These are phyloP conservation scores for Aspergillus sp. DNA, from an alignment of 2,329 filamentous ascomycete genomes.

Conservation along the genomic window DNA sequence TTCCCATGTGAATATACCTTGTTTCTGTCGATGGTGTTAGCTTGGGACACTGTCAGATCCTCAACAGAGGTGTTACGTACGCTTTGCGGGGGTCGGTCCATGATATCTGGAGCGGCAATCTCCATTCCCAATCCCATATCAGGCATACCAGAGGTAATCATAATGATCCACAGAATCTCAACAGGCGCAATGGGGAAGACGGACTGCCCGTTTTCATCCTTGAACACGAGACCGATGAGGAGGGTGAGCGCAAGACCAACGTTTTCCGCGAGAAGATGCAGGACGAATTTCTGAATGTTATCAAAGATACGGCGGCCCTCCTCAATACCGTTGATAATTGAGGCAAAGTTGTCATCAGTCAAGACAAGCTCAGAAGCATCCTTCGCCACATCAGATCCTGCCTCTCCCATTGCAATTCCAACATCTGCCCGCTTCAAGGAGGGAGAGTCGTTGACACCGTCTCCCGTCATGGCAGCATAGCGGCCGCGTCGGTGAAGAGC, in stretches of 20 bases:
- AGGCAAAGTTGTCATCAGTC: slow-evolving; percentile 85
- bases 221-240: slow-evolving; percentile 80
- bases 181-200: slow-evolving; percentile 86
- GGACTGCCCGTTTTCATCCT: slow-evolving; percentile 71
- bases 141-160: slow-evolving; percentile 85
- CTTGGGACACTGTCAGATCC: neutral
- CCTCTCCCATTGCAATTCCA: slow-evolving; percentile 83
- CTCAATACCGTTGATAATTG: slow-evolving; percentile 80
- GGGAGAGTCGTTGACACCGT: slow-evolving; percentile 86
- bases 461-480: slow-evolving; percentile 87
- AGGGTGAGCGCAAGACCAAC: slow-evolving; percentile 82
- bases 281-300: slow-evolving; percentile 86
- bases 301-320: slow-evolving; percentile 86
- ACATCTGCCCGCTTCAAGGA: slow-evolving; percentile 82
- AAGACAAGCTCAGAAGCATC: slow-evolving; percentile 67
- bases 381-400: slow-evolving; percentile 83
- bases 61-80: slow-evolving; percentile 24
- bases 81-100: slow-evolving; percentile 76
- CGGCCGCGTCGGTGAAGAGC: slow-evolving; percentile 59
- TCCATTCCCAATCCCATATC: slow-evolving; percentile 89
- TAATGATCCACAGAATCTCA: slow-evolving; percentile 92
- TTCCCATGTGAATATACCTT: slow-evolving; percentile 77
- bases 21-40: slow-evolving; percentile 44
- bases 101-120: slow-evolving; percentile 73
- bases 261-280: slow-evolving; percentile 79